phyloP scores from a whole-genome alignment of 768 basidiomycete species.

The Lactarius tabidus region DNA sequence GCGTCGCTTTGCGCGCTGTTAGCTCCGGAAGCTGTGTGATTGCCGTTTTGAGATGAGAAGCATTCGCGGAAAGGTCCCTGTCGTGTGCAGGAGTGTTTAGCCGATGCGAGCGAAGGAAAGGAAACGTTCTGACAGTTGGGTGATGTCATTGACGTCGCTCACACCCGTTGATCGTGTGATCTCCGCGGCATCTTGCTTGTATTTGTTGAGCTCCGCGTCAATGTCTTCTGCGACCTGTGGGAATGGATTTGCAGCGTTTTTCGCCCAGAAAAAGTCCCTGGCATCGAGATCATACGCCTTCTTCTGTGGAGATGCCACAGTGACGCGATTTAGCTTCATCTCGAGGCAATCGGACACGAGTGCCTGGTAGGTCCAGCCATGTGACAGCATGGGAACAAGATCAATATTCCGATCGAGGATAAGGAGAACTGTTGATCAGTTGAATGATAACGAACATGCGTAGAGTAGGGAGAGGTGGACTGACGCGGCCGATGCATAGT shows the following conservation, averaged over 20 bases:
- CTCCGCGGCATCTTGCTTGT: constrained; percentile 94
- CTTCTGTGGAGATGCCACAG: constrained; percentile 68
- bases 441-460: constrained; percentile 11
- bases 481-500: constrained; percentile 84
- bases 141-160: constrained; percentile 91
- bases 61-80: constrained; percentile 89
- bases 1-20: constrained; percentile 91
- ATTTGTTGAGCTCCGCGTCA: constrained; percentile 84
- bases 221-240: constrained; percentile 99
- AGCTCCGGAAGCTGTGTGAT: constrained; percentile 96
- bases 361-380: constrained; percentile 99
- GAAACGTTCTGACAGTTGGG: constrained; percentile 72
- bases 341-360: constrained; percentile 96
- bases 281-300: constrained; percentile 96
- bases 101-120: background rate
- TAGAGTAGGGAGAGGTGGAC: constrained; percentile 29
- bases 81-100: background rate
- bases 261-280: constrained; percentile 99
- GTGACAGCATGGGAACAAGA: constrained; percentile 86
- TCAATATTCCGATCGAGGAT: constrained; percentile 95
- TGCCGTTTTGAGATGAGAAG: constrained; percentile 91
- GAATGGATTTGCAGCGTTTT: constrained; percentile 94
- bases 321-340: constrained; percentile 93
- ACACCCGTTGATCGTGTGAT: constrained; percentile 95
- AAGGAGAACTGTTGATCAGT: constrained; percentile 64